Evolutionary conservation across 176 grass and related monocot genomes (phyloP), one percentile per base, ranked within the genome.

Genomic region (Canna indica): DNA sequence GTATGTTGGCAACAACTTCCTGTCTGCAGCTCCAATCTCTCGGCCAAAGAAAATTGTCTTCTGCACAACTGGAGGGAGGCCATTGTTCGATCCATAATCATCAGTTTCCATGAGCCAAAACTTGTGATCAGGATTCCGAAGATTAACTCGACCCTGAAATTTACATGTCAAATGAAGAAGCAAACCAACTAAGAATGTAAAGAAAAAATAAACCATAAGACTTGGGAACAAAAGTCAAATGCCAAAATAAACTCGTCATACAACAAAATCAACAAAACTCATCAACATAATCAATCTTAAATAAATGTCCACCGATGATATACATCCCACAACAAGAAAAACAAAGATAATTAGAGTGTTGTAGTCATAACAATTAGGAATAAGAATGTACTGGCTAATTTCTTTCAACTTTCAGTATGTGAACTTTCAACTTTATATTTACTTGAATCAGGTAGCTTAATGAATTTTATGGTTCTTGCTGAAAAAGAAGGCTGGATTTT

Each of bases 21-120:
- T 86, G 78, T 96, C 83, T 10, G 93, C 88, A 0, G 88, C 85
- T 48, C 93, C 93, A 79, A 96, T 79, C 72, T 91, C 88, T 12
- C 88, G 83, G 18, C 93, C 88, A 69, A 96, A 91, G 78, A 96
- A 96, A 65, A 90, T 35, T 22, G 83, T 81, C 73, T 81, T 96
- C 75, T 91, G 90, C 45, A 68, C 69, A 60, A 96, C 86, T 8
- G 93, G 93, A 1, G 93, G 93, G 7, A 96, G 86, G 46, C 93
- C 93, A 35, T 96, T 96, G 68, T 85, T 87, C 4, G 77, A 67
- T 0, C 88, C 86, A 67, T 96, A 96, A 73, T 96, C 88, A 75
- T 96, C 93, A 74, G 83, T 96, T 81, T 96, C 93, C 59, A 96
- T 75, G 60, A 96, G 76, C 76, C 82, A 96, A 71, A 96, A 96